A percentile compares a stretch with the other conserved stretches of the same genome.
These are phyloP conservation scores for Lathyrus oleraceus DNA, from an alignment of 306 rosid species.

Conservation along the genomic window DNA sequence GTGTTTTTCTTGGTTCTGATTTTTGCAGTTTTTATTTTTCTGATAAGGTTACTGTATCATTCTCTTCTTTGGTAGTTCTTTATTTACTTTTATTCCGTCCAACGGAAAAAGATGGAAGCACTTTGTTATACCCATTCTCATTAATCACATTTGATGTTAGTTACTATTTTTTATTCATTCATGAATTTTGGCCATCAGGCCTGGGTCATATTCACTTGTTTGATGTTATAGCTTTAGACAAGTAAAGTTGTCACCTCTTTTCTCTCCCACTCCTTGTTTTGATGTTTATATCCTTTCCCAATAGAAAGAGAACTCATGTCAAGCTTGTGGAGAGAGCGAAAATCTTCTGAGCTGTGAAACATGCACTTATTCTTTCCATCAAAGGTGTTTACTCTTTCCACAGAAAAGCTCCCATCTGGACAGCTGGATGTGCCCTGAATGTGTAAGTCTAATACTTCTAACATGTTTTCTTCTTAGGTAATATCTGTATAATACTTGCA, in stretches of 20 bases:
- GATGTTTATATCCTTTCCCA: slow-evolving; percentile 6
- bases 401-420: slow-evolving; percentile 55
- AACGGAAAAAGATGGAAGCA: too few relatives aligned
- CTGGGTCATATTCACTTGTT: slow-evolving; percentile 3
- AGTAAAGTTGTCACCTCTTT: background rate
- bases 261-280: background rate
- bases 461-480: slow-evolving; percentile 30
- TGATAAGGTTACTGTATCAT: too few relatives aligned
- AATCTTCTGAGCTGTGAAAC: slow-evolving; percentile 77
- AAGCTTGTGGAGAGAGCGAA: slow-evolving; percentile 85
- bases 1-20: too few relatives aligned
- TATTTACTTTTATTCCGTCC: too few relatives aligned
- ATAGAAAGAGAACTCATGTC: slow-evolving; percentile 88
- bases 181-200: background rate
- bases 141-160: background rate
- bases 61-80: too few relatives aligned
- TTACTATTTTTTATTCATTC: too few relatives aligned
- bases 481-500: slow-evolving; percentile 28
- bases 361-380: slow-evolving; percentile 85
- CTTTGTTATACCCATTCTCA: background rate
- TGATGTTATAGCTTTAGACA: slow-evolving; percentile 8
- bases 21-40: too few relatives aligned
- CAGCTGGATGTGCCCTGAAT: slow-evolving; percentile 95
- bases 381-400: slow-evolving; percentile 76
- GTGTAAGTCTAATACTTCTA: slow-evolving; percentile 60